Evolutionary conservation across 768 basidiomycete species (phyloP).

Genomic region (Auricularia auricula-judae): DNA sequence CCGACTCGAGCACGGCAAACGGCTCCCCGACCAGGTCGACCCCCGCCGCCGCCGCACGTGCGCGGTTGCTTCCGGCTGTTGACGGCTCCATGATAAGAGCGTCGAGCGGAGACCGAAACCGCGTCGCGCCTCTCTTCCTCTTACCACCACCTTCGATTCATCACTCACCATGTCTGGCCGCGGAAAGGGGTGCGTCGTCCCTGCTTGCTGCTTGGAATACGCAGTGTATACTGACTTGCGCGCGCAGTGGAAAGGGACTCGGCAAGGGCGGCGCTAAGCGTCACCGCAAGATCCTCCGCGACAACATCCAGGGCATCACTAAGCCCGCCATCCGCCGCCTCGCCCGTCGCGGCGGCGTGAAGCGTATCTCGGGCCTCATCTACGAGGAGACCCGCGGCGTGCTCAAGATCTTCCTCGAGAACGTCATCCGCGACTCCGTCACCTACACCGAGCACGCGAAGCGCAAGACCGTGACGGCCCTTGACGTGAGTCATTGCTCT

Average conservation of each 20-base stretch:
- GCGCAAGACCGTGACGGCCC: slow-evolving; percentile 88
- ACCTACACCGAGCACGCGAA: slow-evolving; percentile 99
- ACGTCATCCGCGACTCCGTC: slow-evolving; percentile 80
- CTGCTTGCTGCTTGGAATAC: slow-evolving; percentile 3
- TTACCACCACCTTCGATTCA: not conserved
- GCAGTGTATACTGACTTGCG: slow-evolving; percentile 4
- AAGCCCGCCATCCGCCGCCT: slow-evolving; percentile 44
- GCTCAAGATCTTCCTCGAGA: slow-evolving; percentile 37
- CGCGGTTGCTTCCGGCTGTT: too few relatives aligned
- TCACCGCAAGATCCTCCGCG: slow-evolving; percentile 35
- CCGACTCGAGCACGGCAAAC: slow-evolving; percentile 49
- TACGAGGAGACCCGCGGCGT: slow-evolving; percentile 42
- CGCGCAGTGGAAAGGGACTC: slow-evolving; percentile 32
- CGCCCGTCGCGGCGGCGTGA: slow-evolving; percentile 41
- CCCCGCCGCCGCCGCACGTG: not conserved
- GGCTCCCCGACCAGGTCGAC: slow-evolving; percentile 48
- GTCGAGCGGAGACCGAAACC: too few relatives aligned
- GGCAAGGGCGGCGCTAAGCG: slow-evolving; percentile 39
- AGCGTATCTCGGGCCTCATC: slow-evolving; percentile 37
- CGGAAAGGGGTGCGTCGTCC: slow-evolving; percentile 21
- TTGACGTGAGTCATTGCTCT: slow-evolving; percentile 46
- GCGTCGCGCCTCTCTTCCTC: too few relatives aligned
- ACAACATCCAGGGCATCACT: slow-evolving; percentile 44
- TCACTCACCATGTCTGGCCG: slow-evolving; percentile 30
- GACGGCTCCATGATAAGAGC: too few relatives aligned